Base-by-base conservation (phyloP, 2,329 filamentous ascomycete genomes). In the Aspergillus caelatus region DNA sequence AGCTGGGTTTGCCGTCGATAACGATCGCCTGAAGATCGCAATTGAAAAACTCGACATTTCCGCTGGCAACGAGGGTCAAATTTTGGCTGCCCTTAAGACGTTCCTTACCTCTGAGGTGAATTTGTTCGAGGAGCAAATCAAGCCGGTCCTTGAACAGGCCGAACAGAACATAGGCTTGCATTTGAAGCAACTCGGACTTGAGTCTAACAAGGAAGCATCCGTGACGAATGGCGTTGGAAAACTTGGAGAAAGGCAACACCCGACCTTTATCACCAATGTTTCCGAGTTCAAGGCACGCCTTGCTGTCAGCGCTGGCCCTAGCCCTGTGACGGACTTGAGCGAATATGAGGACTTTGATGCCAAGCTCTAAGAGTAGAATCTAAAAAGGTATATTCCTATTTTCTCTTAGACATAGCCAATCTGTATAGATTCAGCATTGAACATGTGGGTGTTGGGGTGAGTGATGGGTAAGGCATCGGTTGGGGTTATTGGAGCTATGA, bases 311-410 rank as follows among this genome's bases (percentile, higher is more conserved):
- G 84, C 86, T 26, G 94, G 92, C 0, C 88, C 93, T 1, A 84
- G 84, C 65, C 87, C 94, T 0, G 86, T 91, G 34, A 89, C 86
- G 73, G 90, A 95, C 68, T 78, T 98, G 61, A 90, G 85, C 65
- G 91, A 93, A 72, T 98, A 94, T 77, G 91, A 97, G 75, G 94
- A 97, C 64, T 83, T 89, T 64, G 92, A 92, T 67, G 81, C 91
- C 16, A 97, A 97, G 81, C 84, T 97, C 62, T 94, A 52, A 34
- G 55, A 32, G 26, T 36, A n/a, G 34, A 56, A 60, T 28, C 56
- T 19, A 55, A 30, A 30, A 34, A 50, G 23, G 28, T 32, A 9
- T 32, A n/a, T 21, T 32, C 16, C 6, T 12, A 26, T 46, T 30
- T 39, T 36, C 11, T 41, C 11, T 26, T 23, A 36, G 21, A 26